Evolutionary conservation across 192 early-diverging fungal species (phyloP), one percentile per base, ranked within the genome.

Genomic region (Tieghemiomyces parasiticus): DNA sequence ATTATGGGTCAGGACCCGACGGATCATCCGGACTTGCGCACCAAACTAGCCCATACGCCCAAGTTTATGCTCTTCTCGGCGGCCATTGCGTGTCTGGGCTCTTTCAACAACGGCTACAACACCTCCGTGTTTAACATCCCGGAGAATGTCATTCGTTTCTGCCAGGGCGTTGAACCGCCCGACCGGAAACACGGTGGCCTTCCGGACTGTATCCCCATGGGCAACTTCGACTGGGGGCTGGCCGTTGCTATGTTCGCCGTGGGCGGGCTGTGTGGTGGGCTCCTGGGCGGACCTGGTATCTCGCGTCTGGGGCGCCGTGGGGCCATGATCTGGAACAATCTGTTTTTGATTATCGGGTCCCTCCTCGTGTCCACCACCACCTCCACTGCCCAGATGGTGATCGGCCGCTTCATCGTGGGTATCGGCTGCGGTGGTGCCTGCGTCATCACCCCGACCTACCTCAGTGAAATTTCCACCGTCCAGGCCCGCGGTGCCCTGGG

Each of bases 401-500:
- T 83, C 60, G 91, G 88, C 6, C 85, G 91, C 52, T 67, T 89
- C 35, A 48, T 87, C 34, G 74, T 78, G 19, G 91, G 91, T 38
- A 66, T 88, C 61, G 82, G 76, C 1, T 81, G 85, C 20, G 91
- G 91, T 28, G 73, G 84, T 4, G 67, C 72, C 42, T 71, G 69
- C 60, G 81, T 78, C 20, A 75, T 71, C 24, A 66, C 80, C 30
- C 77, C 77, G 2, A 82, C 87, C 20, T 91, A 90, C 58, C 78
- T 93, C 24, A 81, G 81, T 19, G 91, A 91, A 65, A 81, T 91
- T 59, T 74, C 86, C 0, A 88, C 91, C 0, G 75, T 83, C 4
- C 72, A 72, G 20, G 70, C 75, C 28, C 76, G 88, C 64, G 89
- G 86, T 29, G 63, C 76, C 1, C 69, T 91, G 66, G 86, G 91